Base-by-base conservation (phyloP, 2,329 filamentous ascomycete species). In the Aspergillus floridensis region DNA sequence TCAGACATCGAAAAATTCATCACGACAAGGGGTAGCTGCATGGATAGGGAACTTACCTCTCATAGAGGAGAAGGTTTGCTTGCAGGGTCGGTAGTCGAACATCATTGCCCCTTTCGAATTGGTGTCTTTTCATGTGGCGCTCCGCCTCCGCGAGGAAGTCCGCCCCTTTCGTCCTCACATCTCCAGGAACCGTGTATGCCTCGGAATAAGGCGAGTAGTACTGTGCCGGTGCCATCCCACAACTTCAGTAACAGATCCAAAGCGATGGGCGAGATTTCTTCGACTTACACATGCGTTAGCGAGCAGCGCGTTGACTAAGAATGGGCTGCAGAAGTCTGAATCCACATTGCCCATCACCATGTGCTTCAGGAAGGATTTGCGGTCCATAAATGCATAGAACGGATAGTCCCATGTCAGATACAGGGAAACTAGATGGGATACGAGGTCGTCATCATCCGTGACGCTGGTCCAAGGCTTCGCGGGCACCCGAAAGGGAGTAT, bases 321-420 rank as follows among this genome's bases (percentile, higher is more conserved):
- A 77, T 1, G 90, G 86, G 0, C 91, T 93, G 74, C 92, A 96
- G 73, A 95, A 91, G 1, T 86, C 81, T 0, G 86, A 88, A 56
- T 83, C 68, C 76, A 77, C 72, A 14, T 68, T 60, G 3, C 67
- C 61, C 12, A 32, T 29, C 5, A 46, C 58, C 68, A 72, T 71
- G 53, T 70, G 59, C 5, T 90, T 90, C 31, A 83, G 81, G 55
- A 88, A 75, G 64, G 93, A 93, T 67, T 93, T 90, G 44, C 86
- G 81, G 69, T 90, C 91, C 70, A 96, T 93, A 41, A 93, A 80
- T 19, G 82, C 86, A 72, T 90, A 96, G 74, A 92, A 96, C n/a
- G 91, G 88, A 74, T 96, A 96, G 73, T 96, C 92, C 88, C 92
- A 96, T 66, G 86, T 90, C 75, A 96, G 96, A 76, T 96, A 96